A percentile compares a stretch with the other conserved stretches of the same genome.
These are phyloP conservation scores for Hypsizygus marmoreus DNA, from an alignment of 768 basidiomycete species.

Conservation along the genomic window DNA sequence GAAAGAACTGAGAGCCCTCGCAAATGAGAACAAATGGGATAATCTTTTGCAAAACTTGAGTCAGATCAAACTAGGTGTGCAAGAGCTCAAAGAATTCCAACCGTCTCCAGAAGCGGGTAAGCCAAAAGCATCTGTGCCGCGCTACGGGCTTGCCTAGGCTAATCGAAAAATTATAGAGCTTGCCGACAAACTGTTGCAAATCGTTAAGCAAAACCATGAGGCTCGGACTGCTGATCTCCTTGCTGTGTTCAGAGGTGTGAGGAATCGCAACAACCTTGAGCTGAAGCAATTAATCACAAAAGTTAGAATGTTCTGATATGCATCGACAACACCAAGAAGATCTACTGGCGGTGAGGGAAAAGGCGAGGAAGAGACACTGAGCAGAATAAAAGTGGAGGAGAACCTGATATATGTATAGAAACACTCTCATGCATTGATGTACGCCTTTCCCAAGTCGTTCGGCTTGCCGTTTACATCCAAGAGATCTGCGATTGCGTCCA, in stretches of 20 bases:
- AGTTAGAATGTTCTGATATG: constrained; percentile 8
- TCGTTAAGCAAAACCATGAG: constrained; percentile 11
- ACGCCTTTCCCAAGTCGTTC: constrained; percentile 20
- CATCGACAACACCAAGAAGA: constrained; percentile 6
- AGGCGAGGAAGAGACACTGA: neutral
- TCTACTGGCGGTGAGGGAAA: neutral
- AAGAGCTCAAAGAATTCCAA: constrained; percentile 5
- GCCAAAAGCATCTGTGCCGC: constrained; percentile 5
- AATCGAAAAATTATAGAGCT: neutral
- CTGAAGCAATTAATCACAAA: neutral
- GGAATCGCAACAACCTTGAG: neutral
- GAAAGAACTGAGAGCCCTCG: constrained; percentile 9
- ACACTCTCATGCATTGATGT: constrained; percentile 14
- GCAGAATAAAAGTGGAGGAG: too few species aligned
- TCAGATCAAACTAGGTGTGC: constrained; percentile 6
- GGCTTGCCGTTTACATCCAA: constrained; percentile 22
- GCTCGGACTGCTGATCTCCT: constrained; percentile 11
- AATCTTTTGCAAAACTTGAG: constrained; percentile 12
- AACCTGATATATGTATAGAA: neutral
- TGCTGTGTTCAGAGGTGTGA: constrained; percentile 15
- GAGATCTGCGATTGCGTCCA: constrained; percentile 12
- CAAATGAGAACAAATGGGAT: constrained; percentile 9
- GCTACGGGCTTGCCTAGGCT: neutral
- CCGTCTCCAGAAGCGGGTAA: constrained; percentile 4
- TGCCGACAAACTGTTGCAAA: constrained; percentile 7